Conservation (phyloP, 257 asterid species). For the Petrea volubilis region DNA sequence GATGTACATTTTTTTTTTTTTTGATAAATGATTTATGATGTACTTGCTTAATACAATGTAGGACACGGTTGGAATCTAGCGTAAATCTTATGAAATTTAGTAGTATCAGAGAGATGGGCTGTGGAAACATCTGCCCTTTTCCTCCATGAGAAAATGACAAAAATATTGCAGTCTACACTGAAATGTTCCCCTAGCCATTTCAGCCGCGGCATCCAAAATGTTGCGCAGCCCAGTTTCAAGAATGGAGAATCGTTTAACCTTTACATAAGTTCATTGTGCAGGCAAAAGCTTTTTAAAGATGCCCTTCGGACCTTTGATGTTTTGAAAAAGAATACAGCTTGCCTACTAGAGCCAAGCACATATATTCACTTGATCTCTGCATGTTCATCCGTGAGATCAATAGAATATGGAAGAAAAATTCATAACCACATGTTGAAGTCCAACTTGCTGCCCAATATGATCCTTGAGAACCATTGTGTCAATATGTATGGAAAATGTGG, state of each 20-base stretch:
- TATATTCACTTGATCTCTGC: slow-evolving; percentile 53
- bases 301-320: slow-evolving; percentile 55
- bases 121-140: slow-evolving; percentile 1
- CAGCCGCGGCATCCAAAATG: slow-evolving; percentile 25
- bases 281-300: slow-evolving; percentile 50
- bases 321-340: slow-evolving; percentile 34
- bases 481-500: slow-evolving; percentile 86
- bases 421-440: slow-evolving; percentile 49
- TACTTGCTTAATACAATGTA: background rate
- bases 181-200: slow-evolving; percentile 15
- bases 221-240: slow-evolving; percentile 17
- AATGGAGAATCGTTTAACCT: slow-evolving; percentile 43
- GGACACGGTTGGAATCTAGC: slow-evolving; percentile 1
- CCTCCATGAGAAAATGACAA: slow-evolving; percentile 41
- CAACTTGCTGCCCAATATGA: slow-evolving; percentile 48
- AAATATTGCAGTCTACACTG: slow-evolving; percentile 25
- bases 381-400: slow-evolving; percentile 56
- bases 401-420: slow-evolving; percentile 49
- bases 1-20: background rate
- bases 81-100: background rate
- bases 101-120: background rate
- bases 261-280: slow-evolving; percentile 53
- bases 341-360: slow-evolving; percentile 46
- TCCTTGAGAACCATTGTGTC: slow-evolving; percentile 67
- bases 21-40: background rate